Percentiles rank a stretch among this genome's conserved stretches.
These are phyloP conservation scores for Backusella circina DNA, from an alignment of 192 early-diverging fungal genomes.

Conservation along the genomic window DNA sequence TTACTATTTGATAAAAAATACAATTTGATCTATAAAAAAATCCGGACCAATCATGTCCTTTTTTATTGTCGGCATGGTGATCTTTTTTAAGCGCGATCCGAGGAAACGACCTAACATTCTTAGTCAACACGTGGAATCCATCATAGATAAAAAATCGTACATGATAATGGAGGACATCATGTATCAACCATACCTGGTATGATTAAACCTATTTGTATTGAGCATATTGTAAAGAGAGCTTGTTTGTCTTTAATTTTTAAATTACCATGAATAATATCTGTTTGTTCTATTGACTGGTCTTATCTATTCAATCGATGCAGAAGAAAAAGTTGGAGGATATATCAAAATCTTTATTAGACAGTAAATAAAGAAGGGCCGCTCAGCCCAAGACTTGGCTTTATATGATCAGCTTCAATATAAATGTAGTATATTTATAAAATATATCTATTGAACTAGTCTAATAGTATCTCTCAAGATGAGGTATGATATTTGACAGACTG, in stretches of 20 bases:
- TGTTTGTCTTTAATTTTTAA: too few relatives aligned
- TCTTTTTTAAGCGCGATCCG: constrained; percentile 88
- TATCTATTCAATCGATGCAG: too few relatives aligned
- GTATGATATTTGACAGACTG: too few relatives aligned
- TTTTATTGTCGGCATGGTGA: constrained; percentile 63
- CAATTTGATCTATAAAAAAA: background rate
- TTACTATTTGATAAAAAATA: background rate
- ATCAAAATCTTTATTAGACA: background rate
- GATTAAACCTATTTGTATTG: constrained; percentile 48
- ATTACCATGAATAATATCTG: too few relatives aligned
- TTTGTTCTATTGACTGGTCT: too few relatives aligned
- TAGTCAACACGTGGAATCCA: constrained; percentile 96
- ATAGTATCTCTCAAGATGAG: too few relatives aligned
- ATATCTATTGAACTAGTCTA: too few relatives aligned
- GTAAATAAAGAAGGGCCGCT: background rate
- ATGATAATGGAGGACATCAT: constrained; percentile 85
- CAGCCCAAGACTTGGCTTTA: background rate
- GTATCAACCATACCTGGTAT: constrained; percentile 84
- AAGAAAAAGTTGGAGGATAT: background rate
- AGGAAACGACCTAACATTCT: constrained; percentile 95
- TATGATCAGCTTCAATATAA: background rate
- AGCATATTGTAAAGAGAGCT: too few relatives aligned
- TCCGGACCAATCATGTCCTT: background rate
- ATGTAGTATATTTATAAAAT: too few relatives aligned
- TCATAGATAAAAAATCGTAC: constrained; percentile 80